These are phyloP conservation scores for Globisporangium paroecandrum DNA, from an alignment of 352 stramenopile genomes.

Conservation along the genomic window DNA sequence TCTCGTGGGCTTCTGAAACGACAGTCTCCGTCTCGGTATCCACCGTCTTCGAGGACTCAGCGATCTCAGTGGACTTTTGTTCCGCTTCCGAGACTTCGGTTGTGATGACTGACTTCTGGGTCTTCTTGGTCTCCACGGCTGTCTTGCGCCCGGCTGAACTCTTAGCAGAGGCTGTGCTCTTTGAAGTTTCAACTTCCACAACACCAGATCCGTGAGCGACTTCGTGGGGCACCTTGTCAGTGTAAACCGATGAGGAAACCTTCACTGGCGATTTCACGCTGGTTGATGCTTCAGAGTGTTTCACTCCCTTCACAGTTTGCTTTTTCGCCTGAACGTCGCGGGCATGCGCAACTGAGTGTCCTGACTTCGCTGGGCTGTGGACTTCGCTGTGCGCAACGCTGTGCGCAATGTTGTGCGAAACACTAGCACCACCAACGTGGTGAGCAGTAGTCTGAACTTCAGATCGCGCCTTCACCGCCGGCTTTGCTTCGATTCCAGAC, in stretches of 20 bases:
- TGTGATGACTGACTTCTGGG: not conserved
- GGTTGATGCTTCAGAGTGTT: not conserved
- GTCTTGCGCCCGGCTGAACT: not conserved
- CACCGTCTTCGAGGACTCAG: not conserved
- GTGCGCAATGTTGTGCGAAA: not conserved
- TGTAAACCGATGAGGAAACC: not conserved
- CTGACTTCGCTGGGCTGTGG: not conserved
- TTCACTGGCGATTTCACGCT: not conserved
- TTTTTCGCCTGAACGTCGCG: not conserved
- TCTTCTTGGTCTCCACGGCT: not conserved
- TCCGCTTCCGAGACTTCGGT: slow-evolving; percentile 2
- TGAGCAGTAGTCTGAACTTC: not conserved
- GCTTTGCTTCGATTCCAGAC: not conserved
- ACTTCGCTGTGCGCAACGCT: not conserved
- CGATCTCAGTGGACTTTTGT: not conserved
- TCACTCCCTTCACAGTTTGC: not conserved
- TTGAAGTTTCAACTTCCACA: not conserved
- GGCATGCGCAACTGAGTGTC: not conserved
- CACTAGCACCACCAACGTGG: not conserved
- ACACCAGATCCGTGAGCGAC: not conserved
- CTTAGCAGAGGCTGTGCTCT: not conserved
- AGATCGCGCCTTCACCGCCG: not conserved
- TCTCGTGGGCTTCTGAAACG: not conserved
- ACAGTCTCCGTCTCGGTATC: not conserved
- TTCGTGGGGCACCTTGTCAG: not conserved